Evolutionary conservation across 768 basidiomycete species (phyloP).

Genomic region (Auriscalpium orientale): DNA sequence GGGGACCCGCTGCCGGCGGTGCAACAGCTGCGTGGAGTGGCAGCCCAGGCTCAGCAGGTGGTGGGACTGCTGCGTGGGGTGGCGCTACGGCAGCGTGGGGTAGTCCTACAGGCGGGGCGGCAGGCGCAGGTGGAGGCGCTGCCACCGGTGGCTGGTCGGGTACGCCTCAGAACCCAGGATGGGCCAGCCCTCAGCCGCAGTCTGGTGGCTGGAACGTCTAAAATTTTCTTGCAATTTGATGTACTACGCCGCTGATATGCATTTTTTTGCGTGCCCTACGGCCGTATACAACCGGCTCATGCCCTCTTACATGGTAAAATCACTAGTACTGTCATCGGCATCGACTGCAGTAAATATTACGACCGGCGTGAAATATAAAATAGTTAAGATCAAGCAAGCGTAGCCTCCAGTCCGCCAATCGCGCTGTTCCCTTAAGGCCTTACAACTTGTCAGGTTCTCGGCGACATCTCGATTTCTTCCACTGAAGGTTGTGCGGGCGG

Average conservation of each 20-base stretch:
- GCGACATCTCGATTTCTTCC: conserved; percentile 23
- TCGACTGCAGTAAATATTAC: too few species aligned
- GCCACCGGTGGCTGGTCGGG: conserved; percentile 20
- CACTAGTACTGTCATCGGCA: too few species aligned
- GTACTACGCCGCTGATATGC: too few species aligned
- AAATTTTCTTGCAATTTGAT: background rate
- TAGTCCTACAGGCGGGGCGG: background rate
- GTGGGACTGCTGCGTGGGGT: background rate
- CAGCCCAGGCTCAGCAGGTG: background rate
- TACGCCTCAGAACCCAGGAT: conserved; percentile 23
- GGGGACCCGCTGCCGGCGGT: conserved; percentile 23
- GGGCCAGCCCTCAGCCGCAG: conserved; percentile 19
- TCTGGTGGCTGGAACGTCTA: conserved; percentile 26
- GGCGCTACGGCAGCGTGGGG: background rate
- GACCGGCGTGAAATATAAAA: too few species aligned
- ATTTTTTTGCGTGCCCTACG: too few species aligned
- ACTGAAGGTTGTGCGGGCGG: conserved; percentile 1
- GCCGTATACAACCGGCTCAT: too few species aligned
- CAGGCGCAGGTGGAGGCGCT: conserved; percentile 1
- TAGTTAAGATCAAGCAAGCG: too few species aligned
- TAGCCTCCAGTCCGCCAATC: background rate
- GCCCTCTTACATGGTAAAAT: too few species aligned
- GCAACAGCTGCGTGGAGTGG: conserved; percentile 12
- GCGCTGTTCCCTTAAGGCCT: conserved; percentile 1
- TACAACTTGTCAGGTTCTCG: conserved; percentile 5